Evolutionary conservation across 164 flowering plant genomes (phyloP), one percentile per base, ranked within the genome.

Genomic region (Cinnamomum chago): DNA sequence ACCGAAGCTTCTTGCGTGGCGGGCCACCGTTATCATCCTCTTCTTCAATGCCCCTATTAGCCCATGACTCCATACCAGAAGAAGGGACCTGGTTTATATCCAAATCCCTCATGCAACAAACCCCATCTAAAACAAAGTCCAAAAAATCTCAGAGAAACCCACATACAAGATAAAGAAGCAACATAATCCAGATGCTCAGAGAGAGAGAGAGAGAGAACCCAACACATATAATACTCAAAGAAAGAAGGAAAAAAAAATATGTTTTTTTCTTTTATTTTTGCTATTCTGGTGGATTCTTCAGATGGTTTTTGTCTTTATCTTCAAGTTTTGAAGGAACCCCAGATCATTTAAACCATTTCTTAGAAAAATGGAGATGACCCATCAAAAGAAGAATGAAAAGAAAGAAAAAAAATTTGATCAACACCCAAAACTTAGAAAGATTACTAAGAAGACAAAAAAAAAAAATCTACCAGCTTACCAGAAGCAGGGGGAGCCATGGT

Each of bases 1-100:
- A 92, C 3, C 98, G 89, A 22, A 94, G 92, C 67, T 94, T 94
- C 84, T 92, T 94, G 10, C 97, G 84, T 1, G 92, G 91, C 24
- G 88, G 88, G 20, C 84, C 83, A 55, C n/a, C 60, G 71, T 69
- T 80, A 50, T 83, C 87, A 51, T 91, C 92, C 40, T 89, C 93
- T 1, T 85, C 90, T 62, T 89, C 96, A 79, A 78, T 74, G 76
- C 79, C 80, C 72, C 73, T 81, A 0, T 65, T 71, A 2, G 70
- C 77, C 82, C 83, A 78, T 15, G 80, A 81, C 30, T 84, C 90
- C 66, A 50, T 83, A 51, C 71, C 82, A 13, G 65, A 75, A 40
- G 15, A 55, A 2, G 97, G 93, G 0, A 86, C 76, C 82, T 83
- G 90, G 78, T 90, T 92, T 74, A 92, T 92, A 77, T 92, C 95